Evolutionary conservation across 2,329 filamentous ascomycete species (phyloP).

Genomic region (Ophiostoma quercus): DNA sequence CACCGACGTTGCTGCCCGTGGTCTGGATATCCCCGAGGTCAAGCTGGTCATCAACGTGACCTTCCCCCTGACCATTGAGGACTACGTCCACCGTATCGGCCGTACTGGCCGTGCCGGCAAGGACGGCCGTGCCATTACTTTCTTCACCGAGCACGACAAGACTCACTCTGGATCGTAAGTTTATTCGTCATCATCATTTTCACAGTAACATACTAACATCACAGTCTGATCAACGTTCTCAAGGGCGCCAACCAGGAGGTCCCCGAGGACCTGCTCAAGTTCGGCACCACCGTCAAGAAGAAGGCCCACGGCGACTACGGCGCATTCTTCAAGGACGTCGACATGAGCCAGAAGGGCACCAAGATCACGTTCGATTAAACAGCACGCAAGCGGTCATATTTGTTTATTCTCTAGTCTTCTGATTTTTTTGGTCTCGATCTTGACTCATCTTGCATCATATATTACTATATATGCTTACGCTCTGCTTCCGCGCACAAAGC

Average conservation of each 20-base stretch:
- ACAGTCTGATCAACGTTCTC: constrained; percentile 84
- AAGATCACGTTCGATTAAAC: constrained; percentile 85
- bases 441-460: background rate
- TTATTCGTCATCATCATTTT: background rate
- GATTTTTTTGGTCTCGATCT: background rate
- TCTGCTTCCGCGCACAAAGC: constrained; percentile 23
- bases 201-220: constrained; percentile 5
- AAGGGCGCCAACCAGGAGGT: constrained; percentile 88
- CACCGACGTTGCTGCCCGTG: constrained; percentile 91
- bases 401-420: background rate
- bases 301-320: constrained; percentile 95
- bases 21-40: constrained; percentile 90
- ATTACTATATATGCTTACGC: background rate
- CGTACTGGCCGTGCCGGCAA: constrained; percentile 91
- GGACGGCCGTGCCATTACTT: constrained; percentile 78
- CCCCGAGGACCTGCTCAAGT: constrained; percentile 86
- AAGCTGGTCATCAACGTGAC: constrained; percentile 93
- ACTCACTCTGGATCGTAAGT: constrained; percentile 77
- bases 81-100: constrained; percentile 96
- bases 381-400: background rate
- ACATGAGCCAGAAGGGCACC: constrained; percentile 74
- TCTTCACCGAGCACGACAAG: constrained; percentile 96
- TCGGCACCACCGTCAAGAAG: constrained; percentile 97
- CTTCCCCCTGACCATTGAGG: constrained; percentile 92
- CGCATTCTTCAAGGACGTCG: constrained; percentile 88